Base-by-base conservation (phyloP, 2,329 filamentous ascomycete species). In the Rutstroemia sp. region DNA sequence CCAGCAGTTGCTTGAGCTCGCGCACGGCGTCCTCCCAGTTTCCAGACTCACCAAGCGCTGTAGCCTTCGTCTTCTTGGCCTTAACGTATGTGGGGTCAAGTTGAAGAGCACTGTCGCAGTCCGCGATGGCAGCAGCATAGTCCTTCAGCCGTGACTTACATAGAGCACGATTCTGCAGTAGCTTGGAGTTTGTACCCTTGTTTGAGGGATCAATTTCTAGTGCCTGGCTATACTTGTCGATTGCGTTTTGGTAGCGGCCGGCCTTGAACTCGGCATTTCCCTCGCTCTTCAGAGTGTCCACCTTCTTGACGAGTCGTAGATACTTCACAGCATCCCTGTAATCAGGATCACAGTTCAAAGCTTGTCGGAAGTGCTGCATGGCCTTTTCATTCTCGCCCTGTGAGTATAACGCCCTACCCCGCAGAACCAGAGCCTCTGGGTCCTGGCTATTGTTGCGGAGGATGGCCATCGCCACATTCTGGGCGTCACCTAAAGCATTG, bases 381-480 rank as follows among this genome's bases (percentile, higher is more conserved):
- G 94, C 92, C 78, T 96, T 95, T 2, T 95, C 89, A 67, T 96
- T 96, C 64, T 99, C 94, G 30, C 94, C 94, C 70, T 94, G 89
- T 4, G 85, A 86, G 67, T 97, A 97, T 50, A 96, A 79, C 16
- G 90, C 87, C 61, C 91, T 84, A 23, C 92, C 94, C 48, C 92
- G 84, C 51, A 99, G 81, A 5, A 96, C 89, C 61, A 99, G 76
- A 1, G 92, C 94, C 73, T 99, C 94, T 1, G 94, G 92, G 68
- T 99, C 94, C 69, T 92, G 87, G 70, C 79, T 90, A 75, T 97
- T 97, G 68, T 81, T 79, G 53, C 94, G 84, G 60, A 99, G 78
- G 64, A 99, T 74, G 2, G 82, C 82, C 83, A 96, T 96, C 65
- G 91, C 91, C 54, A 97, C 84, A 69, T 92, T 95, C 73, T 95